Conservation (phyloP, 352 stramenopile species). For the Pythium brachiatum region DNA sequence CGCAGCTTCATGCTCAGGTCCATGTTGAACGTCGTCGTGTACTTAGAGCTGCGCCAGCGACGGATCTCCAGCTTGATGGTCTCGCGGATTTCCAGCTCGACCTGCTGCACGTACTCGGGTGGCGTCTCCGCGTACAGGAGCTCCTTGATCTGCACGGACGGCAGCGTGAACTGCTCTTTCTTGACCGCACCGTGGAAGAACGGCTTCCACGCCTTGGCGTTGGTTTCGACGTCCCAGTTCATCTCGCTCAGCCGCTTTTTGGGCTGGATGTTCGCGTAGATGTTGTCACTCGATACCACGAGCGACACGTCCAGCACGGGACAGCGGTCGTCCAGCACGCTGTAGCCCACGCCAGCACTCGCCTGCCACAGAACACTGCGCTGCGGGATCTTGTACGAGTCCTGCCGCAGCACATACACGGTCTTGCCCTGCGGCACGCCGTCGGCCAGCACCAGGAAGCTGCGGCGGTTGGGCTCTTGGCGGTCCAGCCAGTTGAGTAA, state of each 20-base stretch:
- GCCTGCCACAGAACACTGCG: conserved; percentile 87
- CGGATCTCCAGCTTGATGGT: conserved; percentile 85
- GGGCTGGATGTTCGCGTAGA: conserved; percentile 89
- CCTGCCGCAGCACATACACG: conserved; percentile 78
- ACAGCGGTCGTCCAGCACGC: conserved; percentile 69
- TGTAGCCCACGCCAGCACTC: conserved; percentile 76
- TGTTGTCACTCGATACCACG: conserved; percentile 86
- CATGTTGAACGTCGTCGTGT: conserved; percentile 86
- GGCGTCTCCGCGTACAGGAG: conserved; percentile 64
- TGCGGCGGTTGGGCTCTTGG: conserved; percentile 29
- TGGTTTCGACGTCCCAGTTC: conserved; percentile 80
- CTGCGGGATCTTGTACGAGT: conserved; percentile 50
- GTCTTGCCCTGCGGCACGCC: conserved; percentile 85
- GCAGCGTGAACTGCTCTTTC: conserved; percentile 30
- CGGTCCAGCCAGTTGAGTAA: conserved; percentile 88
- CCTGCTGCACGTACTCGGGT: conserved; percentile 48
- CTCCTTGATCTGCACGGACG: conserved; percentile 50
- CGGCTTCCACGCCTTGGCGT: conserved; percentile 82
- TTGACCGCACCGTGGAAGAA: conserved; percentile 55
- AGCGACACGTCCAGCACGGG: conserved; percentile 84
- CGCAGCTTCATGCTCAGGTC: conserved; percentile 81
- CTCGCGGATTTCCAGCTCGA: conserved; percentile 80
- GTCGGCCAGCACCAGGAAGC: conserved; percentile 87
- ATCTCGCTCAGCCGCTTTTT: conserved; percentile 47
- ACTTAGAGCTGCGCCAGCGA: conserved; percentile 81